phyloP scores from a whole-genome alignment of 148 eudicot genomes.

The Pharnaceum exiguum region DNA sequence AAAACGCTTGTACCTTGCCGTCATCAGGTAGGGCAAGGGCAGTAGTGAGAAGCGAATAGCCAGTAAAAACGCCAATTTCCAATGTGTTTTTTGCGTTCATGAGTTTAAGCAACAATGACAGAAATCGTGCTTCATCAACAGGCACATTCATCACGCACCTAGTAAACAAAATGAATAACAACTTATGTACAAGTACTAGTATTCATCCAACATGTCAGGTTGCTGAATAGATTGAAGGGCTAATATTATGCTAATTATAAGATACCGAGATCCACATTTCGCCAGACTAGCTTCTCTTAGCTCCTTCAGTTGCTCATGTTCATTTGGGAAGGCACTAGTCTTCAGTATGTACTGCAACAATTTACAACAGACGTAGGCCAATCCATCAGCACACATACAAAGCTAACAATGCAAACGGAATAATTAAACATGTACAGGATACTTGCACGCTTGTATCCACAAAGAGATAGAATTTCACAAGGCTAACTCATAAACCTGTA shows the following conservation, averaged over 20 bases:
- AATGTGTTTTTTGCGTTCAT: slow-evolving; percentile 59
- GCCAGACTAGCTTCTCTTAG: slow-evolving; percentile 21
- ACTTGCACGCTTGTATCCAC: neutral
- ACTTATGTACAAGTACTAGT: neutral
- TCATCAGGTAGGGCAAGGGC: slow-evolving; percentile 68
- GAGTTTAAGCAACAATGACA: slow-evolving; percentile 43
- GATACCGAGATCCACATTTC: slow-evolving; percentile 26
- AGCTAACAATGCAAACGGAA: too few species aligned
- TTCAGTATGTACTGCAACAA: slow-evolving; percentile 22
- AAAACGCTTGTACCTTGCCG: slow-evolving; percentile 37
- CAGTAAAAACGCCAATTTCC: slow-evolving; percentile 67
- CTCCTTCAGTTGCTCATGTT: slow-evolving; percentile 26
- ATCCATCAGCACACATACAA: neutral
- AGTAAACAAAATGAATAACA: neutral
- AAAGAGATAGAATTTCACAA: neutral
- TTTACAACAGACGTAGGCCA: neutral
- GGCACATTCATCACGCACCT: slow-evolving; percentile 53
- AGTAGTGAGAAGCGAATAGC: slow-evolving; percentile 57
- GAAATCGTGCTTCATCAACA: slow-evolving; percentile 43
- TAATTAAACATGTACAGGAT: neutral
- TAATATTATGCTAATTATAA: too few species aligned
- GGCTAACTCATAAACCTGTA: neutral
- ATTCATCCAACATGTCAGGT: neutral
- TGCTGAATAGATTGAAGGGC: neutral
- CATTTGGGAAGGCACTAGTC: slow-evolving; percentile 32